These are phyloP conservation scores for Xylariaceae sp. DNA, from an alignment of 2,329 filamentous ascomycete species.

Conservation along the genomic window DNA sequence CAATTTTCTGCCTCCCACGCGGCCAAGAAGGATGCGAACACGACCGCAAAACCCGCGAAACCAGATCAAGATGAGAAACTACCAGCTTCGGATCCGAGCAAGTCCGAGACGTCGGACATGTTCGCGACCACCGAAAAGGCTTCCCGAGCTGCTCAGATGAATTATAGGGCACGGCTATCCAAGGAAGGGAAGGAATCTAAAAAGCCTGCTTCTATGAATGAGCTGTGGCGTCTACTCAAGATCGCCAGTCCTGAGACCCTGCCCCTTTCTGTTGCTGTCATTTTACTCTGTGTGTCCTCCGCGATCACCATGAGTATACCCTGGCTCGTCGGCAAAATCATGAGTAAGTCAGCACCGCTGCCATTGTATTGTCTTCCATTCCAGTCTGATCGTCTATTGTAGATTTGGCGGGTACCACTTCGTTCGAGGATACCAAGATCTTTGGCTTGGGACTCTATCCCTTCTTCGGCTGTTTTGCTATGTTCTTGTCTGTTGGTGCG, in stretches of 20 bases:
- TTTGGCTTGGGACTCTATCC: slow-evolving; percentile 82
- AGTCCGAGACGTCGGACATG: slow-evolving; percentile 41
- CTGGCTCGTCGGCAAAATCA: slow-evolving; percentile 91
- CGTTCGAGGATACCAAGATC: slow-evolving; percentile 61
- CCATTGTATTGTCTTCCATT: not conserved
- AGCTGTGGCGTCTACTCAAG: slow-evolving; percentile 83
- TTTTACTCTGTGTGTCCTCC: slow-evolving; percentile 84
- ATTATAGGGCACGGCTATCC: slow-evolving; percentile 80
- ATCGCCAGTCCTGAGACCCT: slow-evolving; percentile 82
- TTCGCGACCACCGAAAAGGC: slow-evolving; percentile 79
- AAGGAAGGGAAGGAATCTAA: slow-evolving; percentile 66
- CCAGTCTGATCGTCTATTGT: too few species aligned
- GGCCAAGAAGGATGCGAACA: slow-evolving; percentile 2
- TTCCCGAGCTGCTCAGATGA: slow-evolving; percentile 79
- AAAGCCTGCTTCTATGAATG: slow-evolving; percentile 59
- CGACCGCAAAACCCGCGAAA: not conserved
- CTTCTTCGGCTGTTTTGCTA: slow-evolving; percentile 79
- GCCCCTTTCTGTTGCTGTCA: slow-evolving; percentile 73
- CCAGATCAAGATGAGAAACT: not conserved
- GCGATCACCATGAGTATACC: slow-evolving; percentile 94
- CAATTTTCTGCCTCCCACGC: slow-evolving; percentile 16
- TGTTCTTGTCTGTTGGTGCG: slow-evolving; percentile 76
- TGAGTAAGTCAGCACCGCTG: slow-evolving; percentile 34
- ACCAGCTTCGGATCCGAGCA: not conserved
- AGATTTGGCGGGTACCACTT: slow-evolving; percentile 77